phyloP scores from a whole-genome alignment of 2,329 filamentous ascomycete genomes.

The Thermoascus crustaceus region DNA sequence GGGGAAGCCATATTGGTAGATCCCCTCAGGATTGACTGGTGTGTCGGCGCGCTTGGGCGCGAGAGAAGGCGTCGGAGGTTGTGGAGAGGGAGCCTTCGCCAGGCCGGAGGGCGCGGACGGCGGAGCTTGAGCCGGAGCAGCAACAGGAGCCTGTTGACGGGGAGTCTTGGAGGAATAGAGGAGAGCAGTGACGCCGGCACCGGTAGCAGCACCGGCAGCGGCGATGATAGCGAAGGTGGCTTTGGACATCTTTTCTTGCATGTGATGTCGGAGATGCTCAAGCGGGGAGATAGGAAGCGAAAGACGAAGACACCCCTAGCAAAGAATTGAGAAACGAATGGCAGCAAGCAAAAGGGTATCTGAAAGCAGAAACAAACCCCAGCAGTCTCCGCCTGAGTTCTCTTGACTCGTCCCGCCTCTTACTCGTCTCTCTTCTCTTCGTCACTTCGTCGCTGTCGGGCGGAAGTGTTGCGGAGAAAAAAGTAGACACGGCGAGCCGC shows the following conservation, averaged over 20 bases:
- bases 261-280: conserved; percentile 20
- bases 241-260: too few species aligned
- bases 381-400: too few species aligned
- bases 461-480: conserved; percentile 4
- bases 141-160: conserved; percentile 36
- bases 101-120: conserved; percentile 32
- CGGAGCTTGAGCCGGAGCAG: conserved; percentile 17
- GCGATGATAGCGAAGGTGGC: conserved; percentile 67
- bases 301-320: not conserved
- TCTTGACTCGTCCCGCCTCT: too few species aligned
- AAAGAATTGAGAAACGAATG: not conserved
- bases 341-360: too few species aligned
- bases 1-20: conserved; percentile 85
- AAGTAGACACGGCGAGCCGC: conserved; percentile 6
- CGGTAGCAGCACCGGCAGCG: conserved; percentile 66
- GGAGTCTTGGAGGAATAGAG: conserved; percentile 55
- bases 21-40: conserved; percentile 64
- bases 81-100: conserved; percentile 24
- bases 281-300: too few species aligned
- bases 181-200: conserved; percentile 63
- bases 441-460: conserved; percentile 2
- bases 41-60: conserved; percentile 21
- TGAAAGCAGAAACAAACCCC: too few species aligned
- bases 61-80: conserved; percentile 19
- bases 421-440: conserved; percentile 4